Conservation (phyloP, 2,329 filamentous ascomycete genomes). For the Calonectria pteridis region DNA sequence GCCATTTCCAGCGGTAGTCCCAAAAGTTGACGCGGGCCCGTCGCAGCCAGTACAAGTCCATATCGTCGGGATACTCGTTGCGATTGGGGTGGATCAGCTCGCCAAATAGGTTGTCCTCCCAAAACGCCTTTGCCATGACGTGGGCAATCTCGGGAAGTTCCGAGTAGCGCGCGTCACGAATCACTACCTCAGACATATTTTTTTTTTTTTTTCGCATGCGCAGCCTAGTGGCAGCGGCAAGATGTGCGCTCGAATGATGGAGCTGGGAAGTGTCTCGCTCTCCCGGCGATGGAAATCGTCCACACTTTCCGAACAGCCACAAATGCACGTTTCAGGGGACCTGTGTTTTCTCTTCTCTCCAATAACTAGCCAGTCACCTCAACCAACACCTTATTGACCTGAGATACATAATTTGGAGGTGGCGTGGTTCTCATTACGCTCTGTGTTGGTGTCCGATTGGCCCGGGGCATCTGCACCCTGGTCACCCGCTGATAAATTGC, state of each 20-base stretch:
- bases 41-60: conserved; percentile 47
- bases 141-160: conserved; percentile 47
- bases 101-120: conserved; percentile 51
- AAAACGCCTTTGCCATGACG: conserved; percentile 48
- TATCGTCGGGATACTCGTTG: conserved; percentile 46
- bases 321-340: conserved; percentile 18
- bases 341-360: conserved; percentile 2
- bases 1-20: conserved; percentile 44
- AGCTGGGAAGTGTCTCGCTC: conserved; percentile 6
- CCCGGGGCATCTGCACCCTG: conserved; percentile 8
- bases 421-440: conserved; percentile 1
- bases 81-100: conserved; percentile 51
- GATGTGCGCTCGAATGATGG: not conserved
- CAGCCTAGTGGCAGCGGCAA: not conserved
- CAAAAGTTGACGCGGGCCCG: conserved; percentile 43
- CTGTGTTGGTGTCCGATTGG: conserved; percentile 20
- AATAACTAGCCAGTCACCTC: not conserved
- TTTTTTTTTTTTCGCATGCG: not conserved
- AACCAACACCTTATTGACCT: not conserved
- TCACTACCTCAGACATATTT: conserved; percentile 29
- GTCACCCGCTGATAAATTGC: conserved; percentile 1
- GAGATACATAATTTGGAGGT: conserved; percentile 3
- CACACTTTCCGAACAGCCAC: not conserved
- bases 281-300: not conserved
- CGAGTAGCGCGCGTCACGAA: conserved; percentile 35